Percentiles rank a stretch among this genome's conserved stretches.
Evolutionary conservation across 2,329 filamentous ascomycete genomes (phyloP).

Genomic region (Camillea tinctor): DNA sequence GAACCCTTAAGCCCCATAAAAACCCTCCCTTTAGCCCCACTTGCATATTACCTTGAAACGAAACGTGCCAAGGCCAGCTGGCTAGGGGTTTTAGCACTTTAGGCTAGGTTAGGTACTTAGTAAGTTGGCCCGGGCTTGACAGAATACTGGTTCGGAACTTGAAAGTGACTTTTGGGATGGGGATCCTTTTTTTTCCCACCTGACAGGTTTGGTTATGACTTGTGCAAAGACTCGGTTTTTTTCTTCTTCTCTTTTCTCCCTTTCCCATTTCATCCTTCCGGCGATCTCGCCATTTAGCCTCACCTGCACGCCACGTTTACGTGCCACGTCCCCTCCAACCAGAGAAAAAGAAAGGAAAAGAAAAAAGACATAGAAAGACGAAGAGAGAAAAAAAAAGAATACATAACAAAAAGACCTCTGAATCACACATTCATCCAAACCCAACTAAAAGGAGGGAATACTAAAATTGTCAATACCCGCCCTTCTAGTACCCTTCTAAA

Average conservation of each 20-base stretch:
- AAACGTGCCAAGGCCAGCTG: not conserved
- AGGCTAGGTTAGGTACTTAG: not conserved
- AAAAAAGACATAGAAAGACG: slow-evolving; percentile 1
- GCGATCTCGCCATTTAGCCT: slow-evolving; percentile 10
- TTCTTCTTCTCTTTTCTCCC: too few relatives aligned
- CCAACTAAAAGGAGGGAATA: not conserved
- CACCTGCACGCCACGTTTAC: slow-evolving; percentile 15
- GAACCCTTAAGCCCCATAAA: not conserved
- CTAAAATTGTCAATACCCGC: not conserved
- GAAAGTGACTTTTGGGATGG: too few relatives aligned
- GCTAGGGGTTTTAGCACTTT: too few relatives aligned
- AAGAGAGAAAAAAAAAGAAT: slow-evolving; percentile 4
- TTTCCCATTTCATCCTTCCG: not conserved
- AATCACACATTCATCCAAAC: not conserved
- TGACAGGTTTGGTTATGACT: not conserved
- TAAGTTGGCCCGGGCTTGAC: not conserved
- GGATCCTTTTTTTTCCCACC: too few relatives aligned
- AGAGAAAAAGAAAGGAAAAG: slow-evolving; percentile 3
- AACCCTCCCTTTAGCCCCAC: not conserved
- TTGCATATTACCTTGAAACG: not conserved
- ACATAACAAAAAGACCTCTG: not conserved
- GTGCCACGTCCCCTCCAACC: not conserved
- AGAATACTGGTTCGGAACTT: not conserved
- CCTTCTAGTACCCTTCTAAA: too few relatives aligned
- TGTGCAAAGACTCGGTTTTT: not conserved